Evolutionary conservation across 352 stramenopile genomes (phyloP), one percentile per base, ranked within the genome.

Genomic region (Phytophthora pseudosyringae): DNA sequence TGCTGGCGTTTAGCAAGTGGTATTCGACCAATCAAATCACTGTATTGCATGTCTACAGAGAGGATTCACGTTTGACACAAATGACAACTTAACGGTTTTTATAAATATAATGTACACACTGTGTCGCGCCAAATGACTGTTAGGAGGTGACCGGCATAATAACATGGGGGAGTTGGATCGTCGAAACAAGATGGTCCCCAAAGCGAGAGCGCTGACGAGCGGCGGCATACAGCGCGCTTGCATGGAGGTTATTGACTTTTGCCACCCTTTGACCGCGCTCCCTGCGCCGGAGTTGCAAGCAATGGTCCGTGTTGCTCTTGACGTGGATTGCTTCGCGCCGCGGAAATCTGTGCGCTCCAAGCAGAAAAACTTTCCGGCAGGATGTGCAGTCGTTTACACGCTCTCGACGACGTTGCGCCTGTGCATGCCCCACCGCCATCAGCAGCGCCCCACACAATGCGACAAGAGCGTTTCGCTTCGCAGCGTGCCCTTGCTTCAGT

Each of bases 331-430:
- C 49, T 67, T 50, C 36, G 8, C 29, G 18, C n/a, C 18, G 39
- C 29, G 28, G 29, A 51, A 51, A 15, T 33, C 44, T 63, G 43
- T 28, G 48, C 49, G 18, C 50, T 50, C 59, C 59, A 67, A 67
- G 59, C 59, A 67, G 50, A 60, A 67, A 66, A 62, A 51, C 35
- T 63, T 51, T 68, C 60, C 51, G 32, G 26, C n/a, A 57, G 28
- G 60, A 63, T 68, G 52, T 68, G 60, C 52, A 61, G 39, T 65
- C 38, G 57, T 64, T 31, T 39, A 50, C 57, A 50, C 26, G 39
- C 47, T 49, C 15, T 21, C 8, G 31, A 46, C 54, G 29, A 60
- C 44, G 40, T 35, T 21, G 21, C 21, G 21, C 21, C 21, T 21
- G 21, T 10, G 29, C 16, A 28, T 21, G 54, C 7, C 38, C 38